Evolutionary conservation across 371 early-diverging fungal species (phyloP), one percentile per base, ranked within the genome.

Genomic region (Dichotomocladium elegans): DNA sequence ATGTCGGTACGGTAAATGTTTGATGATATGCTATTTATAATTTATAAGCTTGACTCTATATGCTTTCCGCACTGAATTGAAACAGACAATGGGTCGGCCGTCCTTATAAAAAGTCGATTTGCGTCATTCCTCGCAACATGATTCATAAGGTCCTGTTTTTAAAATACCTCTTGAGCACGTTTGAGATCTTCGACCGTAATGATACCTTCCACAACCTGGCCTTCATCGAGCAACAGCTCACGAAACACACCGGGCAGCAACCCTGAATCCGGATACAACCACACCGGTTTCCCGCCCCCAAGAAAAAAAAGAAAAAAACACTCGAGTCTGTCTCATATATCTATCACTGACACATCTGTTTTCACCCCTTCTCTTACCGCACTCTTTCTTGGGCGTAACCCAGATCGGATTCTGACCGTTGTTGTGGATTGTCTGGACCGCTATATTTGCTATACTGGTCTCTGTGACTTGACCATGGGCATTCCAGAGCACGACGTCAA

Each of bases 401-500:
- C 81, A 83, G 0, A 24, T 41, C n/a, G n/a, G n/a, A n/a, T 14
- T 50, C 47, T 14, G 58, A 27, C 45, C 70, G 49, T 50, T 44
- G 22, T 15, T 56, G 45, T 17, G 21, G 24, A 47, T 35, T 19
- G 64, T 52, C 8, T 66, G 62, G 14, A 85, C 41, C 12, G 85
- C 82, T 26, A 85, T 68, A 44, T 85, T 85, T 10, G 83, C 81
- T 41, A 85, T 80, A 21, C 80, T 72, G 0, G 82, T 66, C 55
- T 85, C 85, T 37, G 83, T 85, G 2, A 85, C 56, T 17, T 82
- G 62, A 0, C 51, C 21, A 1, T 72, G 33, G 22, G 70, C 46
- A 41, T 85, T 85, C 62, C 66, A 80, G 30, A 85, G 41, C 4
- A 83, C 53, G 33, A 82, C 85, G 55, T 85, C 85, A 54, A 80